Percentiles rank a stretch among this genome's conserved stretches.
These are phyloP conservation scores for Xylaria sp. DNA, from an alignment of 2,329 filamentous ascomycete genomes.

Conservation along the genomic window DNA sequence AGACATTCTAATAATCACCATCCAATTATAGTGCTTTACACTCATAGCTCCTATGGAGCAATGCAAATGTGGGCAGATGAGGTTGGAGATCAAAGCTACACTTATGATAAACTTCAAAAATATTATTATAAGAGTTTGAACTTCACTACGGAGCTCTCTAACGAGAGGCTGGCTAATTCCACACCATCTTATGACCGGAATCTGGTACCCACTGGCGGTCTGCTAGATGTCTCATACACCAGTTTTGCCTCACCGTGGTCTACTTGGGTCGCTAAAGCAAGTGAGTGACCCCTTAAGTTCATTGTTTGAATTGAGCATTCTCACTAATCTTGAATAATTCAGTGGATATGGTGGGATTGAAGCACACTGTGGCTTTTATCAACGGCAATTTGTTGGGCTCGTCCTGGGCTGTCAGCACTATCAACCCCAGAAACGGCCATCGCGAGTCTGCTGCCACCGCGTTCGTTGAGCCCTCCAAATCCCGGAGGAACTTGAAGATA, in stretches of 20 bases:
- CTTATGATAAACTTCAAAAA: neutral
- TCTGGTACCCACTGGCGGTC: conserved; percentile 48
- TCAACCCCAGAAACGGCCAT: neutral
- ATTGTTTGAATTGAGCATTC: neutral
- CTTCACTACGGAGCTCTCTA: conserved; percentile 37
- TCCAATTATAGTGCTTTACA: conserved; percentile 18
- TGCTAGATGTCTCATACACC: conserved; percentile 54
- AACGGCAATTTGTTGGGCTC: conserved; percentile 11
- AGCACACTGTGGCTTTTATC: conserved; percentile 26
- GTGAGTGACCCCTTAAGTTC: neutral
- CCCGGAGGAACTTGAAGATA: conserved; percentile 11
- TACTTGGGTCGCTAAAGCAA: conserved; percentile 51
- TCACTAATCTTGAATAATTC: conserved; percentile 11
- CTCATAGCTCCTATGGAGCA: conserved; percentile 15
- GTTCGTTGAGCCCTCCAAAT: neutral
- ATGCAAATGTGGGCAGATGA: conserved; percentile 19
- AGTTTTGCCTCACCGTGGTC: conserved; percentile 53
- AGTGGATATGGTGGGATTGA: conserved; percentile 54
- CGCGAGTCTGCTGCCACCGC: conserved; percentile 50
- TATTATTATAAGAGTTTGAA: conserved; percentile 41
- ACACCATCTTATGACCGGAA: conserved; percentile 12
- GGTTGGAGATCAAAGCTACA: conserved; percentile 10
- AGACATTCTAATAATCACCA: neutral
- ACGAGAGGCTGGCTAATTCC: conserved; percentile 36
- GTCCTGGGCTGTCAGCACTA: conserved; percentile 3